These are phyloP conservation scores for Hypoxylon lienhwacheense DNA, from an alignment of 495 filamentous ascomycete species.

Conservation along the genomic window DNA sequence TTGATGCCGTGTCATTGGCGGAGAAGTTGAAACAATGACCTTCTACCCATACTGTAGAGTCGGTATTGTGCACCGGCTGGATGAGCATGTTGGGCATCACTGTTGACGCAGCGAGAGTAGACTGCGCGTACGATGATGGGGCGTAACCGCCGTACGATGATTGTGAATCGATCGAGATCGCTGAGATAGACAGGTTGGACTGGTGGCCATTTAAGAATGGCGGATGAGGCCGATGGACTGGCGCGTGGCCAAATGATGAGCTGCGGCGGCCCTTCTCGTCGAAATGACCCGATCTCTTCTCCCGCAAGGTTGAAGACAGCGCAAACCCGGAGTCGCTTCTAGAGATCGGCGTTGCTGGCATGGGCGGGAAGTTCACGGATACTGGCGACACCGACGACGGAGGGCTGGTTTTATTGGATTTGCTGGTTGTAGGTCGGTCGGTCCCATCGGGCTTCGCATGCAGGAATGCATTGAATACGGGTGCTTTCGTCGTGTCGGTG, in stretches of 20 bases:
- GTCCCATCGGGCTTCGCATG: constrained; percentile 69
- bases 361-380: constrained; percentile 74
- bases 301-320: constrained; percentile 78
- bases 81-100: constrained; percentile 89
- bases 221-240: constrained; percentile 75
- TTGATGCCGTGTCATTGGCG: constrained; percentile 63
- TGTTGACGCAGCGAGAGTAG: constrained; percentile 96
- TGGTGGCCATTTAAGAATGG: constrained; percentile 80
- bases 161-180: constrained; percentile 72
- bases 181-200: constrained; percentile 80
- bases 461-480: constrained; percentile 88
- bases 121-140: constrained; percentile 93
- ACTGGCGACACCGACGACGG: constrained; percentile 85
- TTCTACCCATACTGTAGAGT: constrained; percentile 88
- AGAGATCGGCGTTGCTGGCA: constrained; percentile 74
- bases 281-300: constrained; percentile 95
- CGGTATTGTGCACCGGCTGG: constrained; percentile 83
- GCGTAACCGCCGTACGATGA: constrained; percentile 80
- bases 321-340: constrained; percentile 88
- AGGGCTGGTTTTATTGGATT: constrained; percentile 74
- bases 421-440: constrained; percentile 81
- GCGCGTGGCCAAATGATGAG: constrained; percentile 79
- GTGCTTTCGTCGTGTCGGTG: constrained; percentile 43
- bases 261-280: constrained; percentile 81
- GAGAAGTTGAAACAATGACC: constrained; percentile 86